Base-by-base conservation (phyloP, 768 basidiomycete species). In the Psilocybe sp. region DNA sequence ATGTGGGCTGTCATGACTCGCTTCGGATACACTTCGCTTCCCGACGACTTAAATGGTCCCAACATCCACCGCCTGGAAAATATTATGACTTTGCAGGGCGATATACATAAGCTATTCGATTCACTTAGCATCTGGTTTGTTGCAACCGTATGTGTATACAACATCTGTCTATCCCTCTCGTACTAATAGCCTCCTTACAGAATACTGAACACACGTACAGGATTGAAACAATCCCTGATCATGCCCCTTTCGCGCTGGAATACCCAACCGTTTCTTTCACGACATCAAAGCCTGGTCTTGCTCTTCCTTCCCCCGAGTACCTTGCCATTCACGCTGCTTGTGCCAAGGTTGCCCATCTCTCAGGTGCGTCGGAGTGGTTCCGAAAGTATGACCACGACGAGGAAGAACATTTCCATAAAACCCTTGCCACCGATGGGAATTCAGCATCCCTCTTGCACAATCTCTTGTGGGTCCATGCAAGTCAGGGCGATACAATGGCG, bases 241-340 rank as follows among this genome's bases (percentile, higher is more conserved):
- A 54, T 5, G 31, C 44, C 38, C 15, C 19, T 7, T 20, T 45
- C n/a, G 28, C 61, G 15, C n/a, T 32, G 9, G 46, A 42, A 5
- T 60, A 50, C 51, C 55, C 55, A 23, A 52, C 56, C 37, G 64
- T 68, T 28, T 62, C 58, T 35, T 73, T 72, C 44, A 64, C 53
- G 19, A 63, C 62, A 6, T 40, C 64, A 3, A 56, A 68, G 50
- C 56, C 55, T 1, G 50, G 23, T 23, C 47, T 59, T 38, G 65
- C 68, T 1, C 42, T 72, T 40, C 72, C 74, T 23, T 61, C 58
- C 34, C 57, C 61, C 14, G 42, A 35, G 11, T 69, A 69, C 49
- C 63, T 74, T 20, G 52, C 54, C 5, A 57, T 76, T 39, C 74
- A 74, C 46, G 72, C 72, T n/a, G 63, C 68, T 18, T 74, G 70